These are phyloP conservation scores for Catunica adiposa DNA, from an alignment of 2,329 filamentous ascomycete species.

Conservation along the genomic window DNA sequence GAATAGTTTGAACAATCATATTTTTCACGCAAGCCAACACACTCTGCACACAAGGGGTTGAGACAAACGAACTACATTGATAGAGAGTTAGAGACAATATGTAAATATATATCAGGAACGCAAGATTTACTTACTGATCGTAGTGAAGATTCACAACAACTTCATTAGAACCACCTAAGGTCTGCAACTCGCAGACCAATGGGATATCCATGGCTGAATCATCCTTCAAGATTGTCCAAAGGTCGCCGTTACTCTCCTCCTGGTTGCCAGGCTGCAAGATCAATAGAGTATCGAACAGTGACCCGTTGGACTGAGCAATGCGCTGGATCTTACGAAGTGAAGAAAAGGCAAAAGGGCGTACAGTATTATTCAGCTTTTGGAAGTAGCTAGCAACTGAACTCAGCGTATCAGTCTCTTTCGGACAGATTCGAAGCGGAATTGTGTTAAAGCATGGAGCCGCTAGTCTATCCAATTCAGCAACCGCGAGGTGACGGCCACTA, in stretches of 20 bases:
- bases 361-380: slow-evolving; percentile 43
- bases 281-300: slow-evolving; percentile 64
- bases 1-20: no score
- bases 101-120: no score
- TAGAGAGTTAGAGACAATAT: neutral
- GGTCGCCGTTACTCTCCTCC: slow-evolving; percentile 29
- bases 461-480: slow-evolving; percentile 51
- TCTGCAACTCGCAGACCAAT: slow-evolving; percentile 58
- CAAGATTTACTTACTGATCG: slow-evolving; percentile 26
- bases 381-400: slow-evolving; percentile 41
- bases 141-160: slow-evolving; percentile 48
- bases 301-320: slow-evolving; percentile 24
- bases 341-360: slow-evolving; percentile 56
- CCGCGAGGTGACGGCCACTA: slow-evolving; percentile 52
- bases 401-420: slow-evolving; percentile 29
- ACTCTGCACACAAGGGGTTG: neutral
- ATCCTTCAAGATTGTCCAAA: slow-evolving; percentile 43
- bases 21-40: no score
- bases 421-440: slow-evolving; percentile 48
- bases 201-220: slow-evolving; percentile 55
- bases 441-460: slow-evolving; percentile 93
- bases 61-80: no score
- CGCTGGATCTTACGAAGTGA: slow-evolving; percentile 56
- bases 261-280: slow-evolving; percentile 54
- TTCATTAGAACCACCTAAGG: slow-evolving; percentile 29